Percentiles rank a stretch among this genome's conserved stretches.
phyloP scores from a whole-genome alignment of 225 moss, liverwort and hornwort species.

The Neckera pumila region DNA sequence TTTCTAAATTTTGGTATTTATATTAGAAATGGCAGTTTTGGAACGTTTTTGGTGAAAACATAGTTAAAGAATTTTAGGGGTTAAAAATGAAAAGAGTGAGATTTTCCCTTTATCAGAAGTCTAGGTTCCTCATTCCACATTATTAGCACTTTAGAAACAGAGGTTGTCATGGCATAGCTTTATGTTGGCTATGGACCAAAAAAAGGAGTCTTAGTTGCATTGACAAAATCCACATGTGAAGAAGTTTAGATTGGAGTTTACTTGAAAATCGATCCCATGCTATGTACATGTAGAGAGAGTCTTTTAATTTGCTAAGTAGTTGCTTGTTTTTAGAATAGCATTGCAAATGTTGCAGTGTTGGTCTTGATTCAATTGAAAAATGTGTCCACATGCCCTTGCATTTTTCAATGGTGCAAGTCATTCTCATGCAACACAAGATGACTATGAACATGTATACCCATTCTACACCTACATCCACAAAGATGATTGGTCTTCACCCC shows the following conservation, averaged over 20 bases:
- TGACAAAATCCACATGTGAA: not conserved
- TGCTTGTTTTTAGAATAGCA: not conserved
- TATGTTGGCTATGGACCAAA: accelerated
- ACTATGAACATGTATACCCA: not conserved
- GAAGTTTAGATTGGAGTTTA: not conserved
- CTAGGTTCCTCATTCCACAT: accelerated
- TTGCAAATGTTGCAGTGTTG: not conserved
- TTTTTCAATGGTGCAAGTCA: not conserved
- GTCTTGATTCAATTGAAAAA: accelerated
- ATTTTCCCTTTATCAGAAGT: not conserved
- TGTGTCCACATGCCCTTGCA: not conserved
- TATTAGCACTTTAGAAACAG: no score
- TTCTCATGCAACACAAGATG: not conserved
- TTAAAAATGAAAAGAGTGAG: not conserved
- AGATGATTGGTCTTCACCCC: not conserved
- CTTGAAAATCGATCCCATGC: accelerated
- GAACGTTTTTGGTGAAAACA: no score
- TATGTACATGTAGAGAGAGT: accelerated
- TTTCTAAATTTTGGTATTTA: no score
- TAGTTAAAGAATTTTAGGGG: no score
- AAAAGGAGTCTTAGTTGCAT: not conserved
- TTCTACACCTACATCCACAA: not conserved
- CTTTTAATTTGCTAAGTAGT: accelerated
- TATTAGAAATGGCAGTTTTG: no score
- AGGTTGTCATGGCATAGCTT: not conserved